A percentile compares a stretch with the other conserved stretches of the same genome.
phyloP scores from a whole-genome alignment of 2,329 filamentous ascomycete genomes.

The Parascedosporium putredinis region DNA sequence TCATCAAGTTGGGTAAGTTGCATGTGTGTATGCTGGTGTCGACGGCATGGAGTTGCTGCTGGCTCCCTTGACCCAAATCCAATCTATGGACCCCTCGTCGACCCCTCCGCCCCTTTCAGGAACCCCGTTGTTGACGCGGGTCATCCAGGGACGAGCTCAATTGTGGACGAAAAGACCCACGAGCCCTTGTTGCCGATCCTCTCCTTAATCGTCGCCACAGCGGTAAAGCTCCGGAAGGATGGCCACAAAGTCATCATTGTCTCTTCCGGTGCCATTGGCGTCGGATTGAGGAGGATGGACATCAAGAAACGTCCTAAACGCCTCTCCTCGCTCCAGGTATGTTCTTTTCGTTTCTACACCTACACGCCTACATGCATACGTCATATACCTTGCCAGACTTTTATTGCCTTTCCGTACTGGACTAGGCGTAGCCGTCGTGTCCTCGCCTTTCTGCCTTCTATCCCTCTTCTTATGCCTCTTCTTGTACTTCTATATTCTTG shows the following conservation, averaged over 20 bases:
- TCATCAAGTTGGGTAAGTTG: conserved; percentile 77
- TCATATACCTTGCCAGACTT: no score
- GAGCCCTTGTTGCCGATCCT: conserved; percentile 86
- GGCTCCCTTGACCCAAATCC: no score
- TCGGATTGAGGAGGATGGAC: conserved; percentile 84
- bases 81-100: not conserved
- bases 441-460: no score
- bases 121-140: not conserved
- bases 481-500: not conserved
- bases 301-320: conserved; percentile 80
- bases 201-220: conserved; percentile 88
- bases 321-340: conserved; percentile 72
- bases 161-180: conserved; percentile 91
- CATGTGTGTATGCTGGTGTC: no score
- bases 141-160: conserved; percentile 82
- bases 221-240: conserved; percentile 75
- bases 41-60: no score
- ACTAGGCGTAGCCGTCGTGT: no score
- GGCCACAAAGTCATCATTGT: conserved; percentile 93
- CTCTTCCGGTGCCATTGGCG: conserved; percentile 92
- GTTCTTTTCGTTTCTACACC: conserved; percentile 11
- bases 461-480: not conserved
- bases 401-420: no score
- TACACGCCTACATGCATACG: no score
- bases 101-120: not conserved